Evolutionary conservation across 306 rosid species (phyloP), one percentile per base, ranked within the genome.

Genomic region (Dryas octopetala): DNA sequence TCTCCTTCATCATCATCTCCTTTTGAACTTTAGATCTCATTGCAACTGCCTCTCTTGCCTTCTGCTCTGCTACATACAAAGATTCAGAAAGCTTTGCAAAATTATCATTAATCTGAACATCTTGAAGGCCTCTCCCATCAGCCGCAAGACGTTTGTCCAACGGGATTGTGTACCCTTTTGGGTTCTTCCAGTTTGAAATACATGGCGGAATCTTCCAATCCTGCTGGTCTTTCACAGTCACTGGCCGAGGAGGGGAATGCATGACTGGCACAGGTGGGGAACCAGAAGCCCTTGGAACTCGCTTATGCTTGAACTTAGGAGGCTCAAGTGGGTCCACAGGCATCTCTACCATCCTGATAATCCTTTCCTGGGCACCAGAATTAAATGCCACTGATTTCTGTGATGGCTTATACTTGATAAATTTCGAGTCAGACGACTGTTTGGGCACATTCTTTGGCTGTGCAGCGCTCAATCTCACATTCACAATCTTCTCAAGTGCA

Each of bases 161-260:
- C 2, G 97, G 97, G 67, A 94, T 94, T 0, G 94, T 91, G 23
- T 94, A 88, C 80, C 98, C 96, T 85, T 94, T 94, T 0, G 96
- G 97, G 72, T 94, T 94, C 95, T 94, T 90, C 98, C 97, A 94
- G 81, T 87, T 90, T 12, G 97, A 94, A 60, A 94, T 91, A 67
- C 96, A 91, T 17, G 96, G 98, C 0, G 97, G 98, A 44, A 91
- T 91, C 79, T 94, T 91, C 98, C 97, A 94, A 71, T 94, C 98
- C 67, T 90, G 95, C 80, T 90, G 96, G 70, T 94, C 98, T 77
- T 91, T 94, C 74, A 91, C 91, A 1, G 96, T 91, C 81, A 91
- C 95, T 9, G 95, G 97, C 62, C 97, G 81, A 0, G 97, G 98
- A 55, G 96, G 97, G 4, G 97, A 94, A 76, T 90, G 98, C 96